phyloP scores from a whole-genome alignment of 2,329 filamentous ascomycete genomes.

The Phialophora tarda region DNA sequence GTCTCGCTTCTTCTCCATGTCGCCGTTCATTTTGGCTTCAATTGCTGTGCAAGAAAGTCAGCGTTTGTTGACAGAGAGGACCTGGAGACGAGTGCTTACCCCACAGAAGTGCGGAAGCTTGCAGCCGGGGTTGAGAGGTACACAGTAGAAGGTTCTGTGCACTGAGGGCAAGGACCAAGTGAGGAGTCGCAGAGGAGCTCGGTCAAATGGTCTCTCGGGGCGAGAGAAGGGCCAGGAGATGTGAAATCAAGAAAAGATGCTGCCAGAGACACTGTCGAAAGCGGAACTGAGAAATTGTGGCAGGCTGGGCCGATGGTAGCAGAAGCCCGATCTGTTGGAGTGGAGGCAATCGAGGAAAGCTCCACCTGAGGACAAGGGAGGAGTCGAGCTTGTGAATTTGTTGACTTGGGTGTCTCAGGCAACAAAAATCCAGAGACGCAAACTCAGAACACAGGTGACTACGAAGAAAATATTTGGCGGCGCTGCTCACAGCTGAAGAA shows the following conservation, averaged over 20 bases:
- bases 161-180: conserved; percentile 4
- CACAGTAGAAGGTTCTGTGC: background rate
- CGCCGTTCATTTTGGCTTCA: conserved; percentile 38
- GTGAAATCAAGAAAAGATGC: conserved; percentile 14
- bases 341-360: conserved; percentile 16
- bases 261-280: conserved; percentile 16
- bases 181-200: conserved; percentile 9
- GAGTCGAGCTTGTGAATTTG: conserved; percentile 18
- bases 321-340: conserved; percentile 24
- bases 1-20: conserved; percentile 62
- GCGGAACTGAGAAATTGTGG: conserved; percentile 26
- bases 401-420: conserved; percentile 14
- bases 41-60: background rate
- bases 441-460: background rate
- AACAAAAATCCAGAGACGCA: background rate
- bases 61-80: conserved; percentile 1
- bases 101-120: conserved; percentile 32
- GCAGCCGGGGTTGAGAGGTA: conserved; percentile 22
- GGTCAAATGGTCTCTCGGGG: background rate
- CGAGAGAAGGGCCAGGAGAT: conserved; percentile 8
- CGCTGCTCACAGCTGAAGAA: background rate
- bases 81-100: conserved; percentile 29
- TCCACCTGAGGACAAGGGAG: conserved; percentile 18
- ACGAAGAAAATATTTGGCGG: background rate
- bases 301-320: conserved; percentile 35